Evolutionary conservation across 2,329 filamentous ascomycete genomes (phyloP).

Genomic region (Pseudonectria buxi): DNA sequence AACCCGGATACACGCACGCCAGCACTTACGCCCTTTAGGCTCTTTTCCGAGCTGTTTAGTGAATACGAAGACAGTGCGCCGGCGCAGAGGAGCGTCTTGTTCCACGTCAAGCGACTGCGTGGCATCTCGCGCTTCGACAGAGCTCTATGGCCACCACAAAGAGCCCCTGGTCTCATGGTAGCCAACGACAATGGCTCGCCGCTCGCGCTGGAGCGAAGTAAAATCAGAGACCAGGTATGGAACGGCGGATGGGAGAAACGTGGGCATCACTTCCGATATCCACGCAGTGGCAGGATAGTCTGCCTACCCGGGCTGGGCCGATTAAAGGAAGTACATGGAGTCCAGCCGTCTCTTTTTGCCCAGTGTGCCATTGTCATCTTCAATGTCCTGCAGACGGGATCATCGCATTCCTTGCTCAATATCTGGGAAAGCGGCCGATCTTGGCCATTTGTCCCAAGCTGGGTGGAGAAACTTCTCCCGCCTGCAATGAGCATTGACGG

Average conservation of each 20-base stretch:
- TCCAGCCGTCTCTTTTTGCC: conserved; percentile 24
- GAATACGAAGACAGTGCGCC: conserved; percentile 24
- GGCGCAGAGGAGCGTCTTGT: conserved; percentile 21
- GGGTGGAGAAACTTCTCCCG: conserved; percentile 28
- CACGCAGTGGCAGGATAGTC: conserved; percentile 25
- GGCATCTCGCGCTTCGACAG: conserved; percentile 27
- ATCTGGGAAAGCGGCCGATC: conserved; percentile 29
- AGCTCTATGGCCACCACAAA: conserved; percentile 28
- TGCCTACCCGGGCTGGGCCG: conserved; percentile 17
- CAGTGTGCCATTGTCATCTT: conserved; percentile 28
- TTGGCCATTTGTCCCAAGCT: conserved; percentile 31
- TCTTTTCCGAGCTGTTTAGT: conserved; percentile 27
- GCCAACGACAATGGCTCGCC: conserved; percentile 20
- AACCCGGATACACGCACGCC: conserved; percentile 12
- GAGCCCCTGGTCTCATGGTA: conserved; percentile 29
- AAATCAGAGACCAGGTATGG: conserved; percentile 22
- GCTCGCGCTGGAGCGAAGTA: conserved; percentile 12
- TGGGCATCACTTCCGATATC: conserved; percentile 21
- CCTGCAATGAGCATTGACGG: conserved; percentile 32
- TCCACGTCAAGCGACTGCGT: conserved; percentile 25
- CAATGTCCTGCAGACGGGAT: conserved; percentile 27
- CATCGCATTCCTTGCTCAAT: conserved; percentile 26
- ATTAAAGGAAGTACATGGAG: conserved; percentile 13
- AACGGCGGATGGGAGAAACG: conserved; percentile 21
- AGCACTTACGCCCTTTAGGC: conserved; percentile 20